Evolutionary conservation across 2,329 filamentous ascomycete genomes (phyloP).

Genomic region (Dothistroma septosporum): DNA sequence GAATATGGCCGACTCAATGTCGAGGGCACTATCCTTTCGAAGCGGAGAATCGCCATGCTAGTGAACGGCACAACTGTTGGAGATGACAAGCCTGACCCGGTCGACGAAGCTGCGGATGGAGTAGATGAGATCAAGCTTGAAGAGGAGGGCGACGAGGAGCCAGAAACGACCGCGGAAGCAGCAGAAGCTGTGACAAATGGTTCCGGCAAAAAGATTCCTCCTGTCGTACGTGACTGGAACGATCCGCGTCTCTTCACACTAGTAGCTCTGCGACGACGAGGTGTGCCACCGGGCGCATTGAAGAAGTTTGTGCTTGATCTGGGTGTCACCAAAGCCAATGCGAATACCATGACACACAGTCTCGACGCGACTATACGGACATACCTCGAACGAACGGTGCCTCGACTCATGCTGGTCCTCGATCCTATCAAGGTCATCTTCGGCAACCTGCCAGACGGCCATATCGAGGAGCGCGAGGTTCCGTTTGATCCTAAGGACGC

Average conservation of each 20-base stretch:
- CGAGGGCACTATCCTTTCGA: slow-evolving; percentile 79
- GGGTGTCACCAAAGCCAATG: slow-evolving; percentile 77
- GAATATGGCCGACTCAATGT: slow-evolving; percentile 79
- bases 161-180: slow-evolving; percentile 24
- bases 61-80: slow-evolving; percentile 58
- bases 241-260: slow-evolving; percentile 87
- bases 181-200: slow-evolving; percentile 22
- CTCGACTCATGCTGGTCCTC: slow-evolving; percentile 82
- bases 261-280: slow-evolving; percentile 75
- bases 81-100: slow-evolving; percentile 20
- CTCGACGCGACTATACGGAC: slow-evolving; percentile 81
- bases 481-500: slow-evolving; percentile 82
- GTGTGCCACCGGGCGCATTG: slow-evolving; percentile 82
- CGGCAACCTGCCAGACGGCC: slow-evolving; percentile 68
- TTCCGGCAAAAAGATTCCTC: slow-evolving; percentile 36
- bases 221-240: slow-evolving; percentile 78
- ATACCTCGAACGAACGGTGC: slow-evolving; percentile 83
- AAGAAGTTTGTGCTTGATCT: slow-evolving; percentile 87
- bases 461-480: slow-evolving; percentile 60
- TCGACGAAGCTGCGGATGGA: slow-evolving; percentile 29
- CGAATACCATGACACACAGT: slow-evolving; percentile 73
- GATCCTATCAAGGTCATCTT: slow-evolving; percentile 81
- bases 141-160: slow-evolving; percentile 39
- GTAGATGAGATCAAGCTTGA: slow-evolving; percentile 41
- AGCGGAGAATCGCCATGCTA: slow-evolving; percentile 75